phyloP scores from a whole-genome alignment of 169 alveolate genomes.

The Cryptosporidium muris region DNA sequence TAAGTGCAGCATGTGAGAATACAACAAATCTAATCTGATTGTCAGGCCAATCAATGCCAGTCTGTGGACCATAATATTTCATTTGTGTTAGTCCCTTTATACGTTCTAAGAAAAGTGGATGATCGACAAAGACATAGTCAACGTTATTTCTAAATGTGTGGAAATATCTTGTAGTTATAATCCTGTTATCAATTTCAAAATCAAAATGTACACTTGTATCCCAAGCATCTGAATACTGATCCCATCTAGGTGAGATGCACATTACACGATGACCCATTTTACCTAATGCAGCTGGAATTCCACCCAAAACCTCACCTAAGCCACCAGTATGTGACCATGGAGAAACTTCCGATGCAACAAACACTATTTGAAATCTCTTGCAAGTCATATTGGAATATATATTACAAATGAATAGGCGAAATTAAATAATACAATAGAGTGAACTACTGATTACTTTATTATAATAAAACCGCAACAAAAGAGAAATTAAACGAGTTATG shows the following conservation, averaged over 20 bases:
- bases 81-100: conserved; percentile 5
- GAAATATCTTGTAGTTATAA: conserved; percentile 38
- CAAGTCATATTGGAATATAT: background rate
- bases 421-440: background rate
- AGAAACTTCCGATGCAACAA: conserved; percentile 70
- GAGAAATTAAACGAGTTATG: too few species aligned
- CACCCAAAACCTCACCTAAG: conserved; percentile 73
- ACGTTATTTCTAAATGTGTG: conserved; percentile 70
- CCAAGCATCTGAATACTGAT: conserved; percentile 72
- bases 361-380: conserved; percentile 11
- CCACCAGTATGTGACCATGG: conserved; percentile 73
- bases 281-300: conserved; percentile 67
- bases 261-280: conserved; percentile 69
- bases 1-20: conserved; percentile 38
- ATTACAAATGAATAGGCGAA: background rate
- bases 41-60: conserved; percentile 62
- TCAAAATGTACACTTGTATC: conserved; percentile 45
- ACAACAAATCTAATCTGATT: conserved; percentile 58
- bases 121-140: conserved; percentile 72
- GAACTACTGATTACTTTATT: background rate
- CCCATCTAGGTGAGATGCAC: conserved; percentile 66
- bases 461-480: background rate
- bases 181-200: conserved; percentile 41
- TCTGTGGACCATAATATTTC: conserved; percentile 59
- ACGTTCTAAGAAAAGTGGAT: conserved; percentile 49